Conservation (phyloP, 345 rosid species). For the Populus simonii region DNA sequence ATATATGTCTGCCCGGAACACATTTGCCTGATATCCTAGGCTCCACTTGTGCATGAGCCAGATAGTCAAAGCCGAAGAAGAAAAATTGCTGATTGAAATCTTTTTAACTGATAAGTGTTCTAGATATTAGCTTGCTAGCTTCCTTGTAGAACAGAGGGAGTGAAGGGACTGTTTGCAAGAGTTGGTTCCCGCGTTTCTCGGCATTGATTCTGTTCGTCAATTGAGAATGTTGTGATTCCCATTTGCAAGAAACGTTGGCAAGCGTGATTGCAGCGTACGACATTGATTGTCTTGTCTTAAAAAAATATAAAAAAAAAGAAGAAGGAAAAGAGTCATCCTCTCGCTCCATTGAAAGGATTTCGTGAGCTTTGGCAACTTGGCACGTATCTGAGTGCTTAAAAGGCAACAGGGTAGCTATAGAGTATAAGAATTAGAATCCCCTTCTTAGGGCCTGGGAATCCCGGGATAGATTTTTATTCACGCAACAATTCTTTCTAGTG, state of each 20-base stretch:
- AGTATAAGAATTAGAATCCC: no score
- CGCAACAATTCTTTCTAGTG: not conserved
- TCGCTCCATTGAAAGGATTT: not conserved
- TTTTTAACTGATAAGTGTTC: not conserved
- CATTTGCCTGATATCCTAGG: no score
- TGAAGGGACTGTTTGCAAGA: constrained; percentile 25
- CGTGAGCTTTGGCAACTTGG: not conserved
- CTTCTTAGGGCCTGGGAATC: not conserved
- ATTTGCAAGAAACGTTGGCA: not conserved
- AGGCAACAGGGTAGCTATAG: not conserved
- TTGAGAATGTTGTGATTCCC: not conserved
- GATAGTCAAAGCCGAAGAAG: not conserved
- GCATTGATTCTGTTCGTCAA: not conserved
- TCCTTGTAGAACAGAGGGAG: constrained; percentile 16
- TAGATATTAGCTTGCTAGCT: not conserved
- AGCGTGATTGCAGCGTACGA: not conserved
- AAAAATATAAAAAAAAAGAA: no score
- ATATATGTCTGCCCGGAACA: no score
- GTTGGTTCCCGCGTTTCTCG: constrained; percentile 28
- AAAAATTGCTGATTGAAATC: not conserved
- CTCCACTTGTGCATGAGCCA: not conserved
- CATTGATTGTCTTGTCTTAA: not conserved
- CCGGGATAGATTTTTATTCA: not conserved
- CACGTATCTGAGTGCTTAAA: not conserved
- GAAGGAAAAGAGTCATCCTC: not conserved